Conservation (phyloP, 1,284 basidiomycete genomes). For the Malassezia cuniculi region DNA sequence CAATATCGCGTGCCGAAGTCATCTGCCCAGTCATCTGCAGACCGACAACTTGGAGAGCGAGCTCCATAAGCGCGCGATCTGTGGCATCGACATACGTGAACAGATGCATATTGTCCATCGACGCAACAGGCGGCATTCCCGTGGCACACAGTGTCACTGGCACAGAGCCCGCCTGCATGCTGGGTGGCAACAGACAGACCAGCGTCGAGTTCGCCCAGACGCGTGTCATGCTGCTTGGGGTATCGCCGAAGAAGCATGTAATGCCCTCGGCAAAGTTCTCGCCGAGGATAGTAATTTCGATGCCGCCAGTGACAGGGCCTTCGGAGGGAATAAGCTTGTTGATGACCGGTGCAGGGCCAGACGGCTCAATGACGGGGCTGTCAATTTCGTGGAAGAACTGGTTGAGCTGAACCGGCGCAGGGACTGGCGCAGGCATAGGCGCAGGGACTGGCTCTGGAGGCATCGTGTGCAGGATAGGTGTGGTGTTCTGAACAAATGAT, state of each 20-base stretch:
- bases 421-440: too few relatives aligned
- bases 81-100: constrained; percentile 81
- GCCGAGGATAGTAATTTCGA: constrained; percentile 86
- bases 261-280: constrained; percentile 53
- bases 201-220: constrained; percentile 87
- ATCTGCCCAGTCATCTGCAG: constrained; percentile 91
- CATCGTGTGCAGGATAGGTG: too few relatives aligned
- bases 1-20: constrained; percentile 79
- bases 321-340: constrained; percentile 58
- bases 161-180: constrained; percentile 49
- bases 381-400: constrained; percentile 33
- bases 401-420: constrained; percentile 31
- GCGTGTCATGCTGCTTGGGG: constrained; percentile 66
- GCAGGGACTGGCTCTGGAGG: too few relatives aligned
- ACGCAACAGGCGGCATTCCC: constrained; percentile 49
- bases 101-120: constrained; percentile 27
- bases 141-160: too few relatives aligned
- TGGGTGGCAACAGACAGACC: constrained; percentile 79
- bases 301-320: constrained; percentile 70
- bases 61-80: constrained; percentile 82
- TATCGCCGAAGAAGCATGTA: constrained; percentile 73
- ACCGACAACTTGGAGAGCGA: constrained; percentile 84
- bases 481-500: too few relatives aligned
- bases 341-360: constrained; percentile 20
- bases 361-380: too few relatives aligned